phyloP scores from a whole-genome alignment of 2,329 filamentous ascomycete species.

The Diaporthe humulicola region DNA sequence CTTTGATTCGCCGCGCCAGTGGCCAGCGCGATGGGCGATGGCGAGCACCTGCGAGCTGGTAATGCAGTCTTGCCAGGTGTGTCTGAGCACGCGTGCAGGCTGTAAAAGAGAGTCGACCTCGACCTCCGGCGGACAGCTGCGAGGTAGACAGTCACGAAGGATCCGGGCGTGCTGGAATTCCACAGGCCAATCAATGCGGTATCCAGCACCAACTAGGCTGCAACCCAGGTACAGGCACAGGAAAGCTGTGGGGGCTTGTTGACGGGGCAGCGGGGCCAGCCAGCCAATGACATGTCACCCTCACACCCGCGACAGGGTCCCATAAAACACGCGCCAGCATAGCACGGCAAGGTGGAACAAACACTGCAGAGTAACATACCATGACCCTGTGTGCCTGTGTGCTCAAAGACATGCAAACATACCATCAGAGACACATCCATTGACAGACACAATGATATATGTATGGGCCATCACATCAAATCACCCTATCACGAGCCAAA shows the following conservation, averaged over 20 bases:
- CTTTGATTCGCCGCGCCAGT: not conserved
- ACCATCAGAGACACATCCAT: not conserved
- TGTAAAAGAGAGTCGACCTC: conserved; percentile 2
- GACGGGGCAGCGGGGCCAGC: conserved; percentile 17
- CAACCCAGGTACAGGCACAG: conserved; percentile 1
- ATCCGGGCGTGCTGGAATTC: conserved; percentile 1
- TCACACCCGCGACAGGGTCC: not conserved
- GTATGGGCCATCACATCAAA: not conserved
- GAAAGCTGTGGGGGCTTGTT: conserved; percentile 23
- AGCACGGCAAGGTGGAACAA: conserved; percentile 9
- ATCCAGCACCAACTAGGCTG: conserved; percentile 4
- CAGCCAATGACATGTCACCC: not conserved
- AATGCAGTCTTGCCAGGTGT: not conserved
- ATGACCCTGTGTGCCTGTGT: not conserved
- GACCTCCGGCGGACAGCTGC: not conserved
- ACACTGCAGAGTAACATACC: not conserved
- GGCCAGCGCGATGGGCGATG: conserved; percentile 7
- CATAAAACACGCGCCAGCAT: conserved; percentile 6
- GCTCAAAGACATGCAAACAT: not conserved
- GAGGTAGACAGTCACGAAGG: not conserved
- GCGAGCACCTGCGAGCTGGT: conserved; percentile 1
- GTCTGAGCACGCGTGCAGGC: conserved; percentile 7
- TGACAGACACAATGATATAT: not conserved
- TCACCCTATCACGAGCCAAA: not conserved
- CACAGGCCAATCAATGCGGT: conserved; percentile 13